Percentiles rank a stretch among this genome's conserved stretches.
phyloP scores from a whole-genome alignment of 352 stramenopile species.

The Phytopythium vexans region DNA sequence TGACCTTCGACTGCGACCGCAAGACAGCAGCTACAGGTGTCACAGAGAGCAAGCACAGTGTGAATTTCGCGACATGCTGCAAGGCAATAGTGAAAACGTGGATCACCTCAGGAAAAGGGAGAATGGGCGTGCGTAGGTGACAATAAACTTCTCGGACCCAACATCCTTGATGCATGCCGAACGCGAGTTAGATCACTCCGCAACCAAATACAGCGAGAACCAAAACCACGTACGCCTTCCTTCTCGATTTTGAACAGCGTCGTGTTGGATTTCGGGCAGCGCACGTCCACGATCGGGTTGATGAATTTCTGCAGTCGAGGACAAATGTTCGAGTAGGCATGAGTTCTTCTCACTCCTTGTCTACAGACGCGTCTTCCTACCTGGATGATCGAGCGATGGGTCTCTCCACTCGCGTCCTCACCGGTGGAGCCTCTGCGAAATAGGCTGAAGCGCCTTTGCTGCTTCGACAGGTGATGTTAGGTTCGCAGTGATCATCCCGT shows the following conservation, averaged over 20 bases:
- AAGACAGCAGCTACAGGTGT: slow-evolving; percentile 55
- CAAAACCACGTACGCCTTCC: slow-evolving; percentile 45
- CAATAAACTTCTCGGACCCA: slow-evolving; percentile 69
- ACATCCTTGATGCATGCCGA: slow-evolving; percentile 31
- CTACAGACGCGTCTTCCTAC: slow-evolving; percentile 9
- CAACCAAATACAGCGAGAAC: not conserved
- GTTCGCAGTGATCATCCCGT: not conserved
- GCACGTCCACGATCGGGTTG: slow-evolving; percentile 71
- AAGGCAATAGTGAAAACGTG: not conserved
- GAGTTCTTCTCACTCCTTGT: not conserved
- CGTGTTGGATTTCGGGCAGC: slow-evolving; percentile 60
- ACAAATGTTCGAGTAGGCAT: slow-evolving; percentile 2
- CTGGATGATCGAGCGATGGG: slow-evolving; percentile 47
- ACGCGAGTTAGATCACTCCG: not conserved
- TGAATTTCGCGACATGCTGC: too few relatives aligned
- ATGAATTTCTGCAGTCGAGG: slow-evolving; percentile 66
- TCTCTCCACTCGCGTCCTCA: slow-evolving; percentile 21
- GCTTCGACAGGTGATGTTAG: not conserved
- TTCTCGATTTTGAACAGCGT: slow-evolving; percentile 80
- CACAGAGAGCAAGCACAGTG: not conserved
- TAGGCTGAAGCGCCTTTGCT: slow-evolving; percentile 45
- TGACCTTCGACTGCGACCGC: slow-evolving; percentile 64
- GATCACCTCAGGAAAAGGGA: slow-evolving; percentile 73
- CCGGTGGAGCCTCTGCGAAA: slow-evolving; percentile 35
- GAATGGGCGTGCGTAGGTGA: slow-evolving; percentile 74